Evolutionary conservation across 345 rosid species (phyloP).

Genomic region (Diplotaxis tenuifolia): DNA sequence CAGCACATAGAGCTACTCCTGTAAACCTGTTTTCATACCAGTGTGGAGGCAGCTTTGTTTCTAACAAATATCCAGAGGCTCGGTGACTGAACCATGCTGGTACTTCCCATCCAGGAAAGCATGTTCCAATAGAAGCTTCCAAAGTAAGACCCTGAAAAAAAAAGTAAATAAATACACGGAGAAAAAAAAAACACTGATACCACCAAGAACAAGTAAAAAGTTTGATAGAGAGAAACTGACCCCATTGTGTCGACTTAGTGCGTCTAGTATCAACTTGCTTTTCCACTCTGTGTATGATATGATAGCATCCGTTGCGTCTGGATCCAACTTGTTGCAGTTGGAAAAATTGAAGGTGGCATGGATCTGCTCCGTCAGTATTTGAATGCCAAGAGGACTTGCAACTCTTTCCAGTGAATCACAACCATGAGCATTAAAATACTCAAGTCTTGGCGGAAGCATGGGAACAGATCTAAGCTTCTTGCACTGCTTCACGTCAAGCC

Average conservation of each 20-base stretch:
- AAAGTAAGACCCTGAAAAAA: neutral
- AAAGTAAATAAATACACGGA: neutral
- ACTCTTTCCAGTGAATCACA: neutral
- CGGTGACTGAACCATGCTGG: neutral
- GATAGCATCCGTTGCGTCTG: slow-evolving; percentile 8
- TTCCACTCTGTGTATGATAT: neutral
- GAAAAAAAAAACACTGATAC: neutral
- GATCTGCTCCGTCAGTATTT: neutral
- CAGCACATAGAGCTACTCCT: slow-evolving; percentile 11
- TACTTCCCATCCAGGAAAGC: slow-evolving; percentile 17
- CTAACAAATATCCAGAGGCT: neutral
- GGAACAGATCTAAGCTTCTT: neutral
- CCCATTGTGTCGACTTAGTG: neutral
- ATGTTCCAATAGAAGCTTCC: neutral
- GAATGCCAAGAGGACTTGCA: neutral
- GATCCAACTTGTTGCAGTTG: neutral
- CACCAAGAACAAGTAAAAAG: neutral
- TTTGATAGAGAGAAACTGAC: neutral
- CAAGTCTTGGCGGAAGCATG: neutral
- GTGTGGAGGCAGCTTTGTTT: slow-evolving; percentile 11
- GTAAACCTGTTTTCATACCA: neutral
- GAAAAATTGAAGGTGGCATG: neutral
- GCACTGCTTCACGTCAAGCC: neutral
- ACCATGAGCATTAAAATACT: neutral
- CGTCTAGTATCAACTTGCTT: neutral